Evolutionary conservation across 495 filamentous ascomycete species (phyloP).

Genomic region (Xylaria scruposa): DNA sequence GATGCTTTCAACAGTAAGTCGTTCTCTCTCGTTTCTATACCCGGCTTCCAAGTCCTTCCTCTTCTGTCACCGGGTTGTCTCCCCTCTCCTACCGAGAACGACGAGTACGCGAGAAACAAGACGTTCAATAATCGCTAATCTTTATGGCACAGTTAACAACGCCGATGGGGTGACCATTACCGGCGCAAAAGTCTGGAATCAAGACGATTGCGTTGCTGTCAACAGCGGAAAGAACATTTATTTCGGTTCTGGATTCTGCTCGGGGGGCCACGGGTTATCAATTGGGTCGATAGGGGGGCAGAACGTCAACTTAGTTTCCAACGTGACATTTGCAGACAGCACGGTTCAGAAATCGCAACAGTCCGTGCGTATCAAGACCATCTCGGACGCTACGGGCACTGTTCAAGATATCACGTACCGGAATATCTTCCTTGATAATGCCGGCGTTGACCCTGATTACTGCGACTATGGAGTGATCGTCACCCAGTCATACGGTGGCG

Average conservation of each 20-base stretch:
- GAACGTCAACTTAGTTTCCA: constrained; percentile 59
- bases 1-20: constrained; percentile 64
- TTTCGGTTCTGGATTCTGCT: constrained; percentile 43
- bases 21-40: constrained; percentile 22
- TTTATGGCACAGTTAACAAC: constrained; percentile 8
- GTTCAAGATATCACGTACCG: constrained; percentile 63
- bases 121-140: background rate
- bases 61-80: background rate
- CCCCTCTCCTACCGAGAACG: background rate
- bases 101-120: background rate
- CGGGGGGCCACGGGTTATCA: constrained; percentile 62
- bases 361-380: constrained; percentile 65
- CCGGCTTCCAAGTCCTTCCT: background rate
- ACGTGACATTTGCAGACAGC: constrained; percentile 59
- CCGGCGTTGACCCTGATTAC: constrained; percentile 36
- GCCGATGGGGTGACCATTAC: constrained; percentile 53
- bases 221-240: constrained; percentile 55
- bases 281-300: constrained; percentile 67
- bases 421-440: constrained; percentile 52
- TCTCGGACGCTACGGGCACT: constrained; percentile 57
- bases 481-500: constrained; percentile 67
- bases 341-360: constrained; percentile 62
- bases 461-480: constrained; percentile 57
- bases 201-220: constrained; percentile 64
- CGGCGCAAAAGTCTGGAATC: constrained; percentile 58